Percentiles rank a stretch among this genome's conserved stretches.
phyloP scores from a whole-genome alignment of 225 moss, liverwort and hornwort genomes.

The Ulota crispa region DNA sequence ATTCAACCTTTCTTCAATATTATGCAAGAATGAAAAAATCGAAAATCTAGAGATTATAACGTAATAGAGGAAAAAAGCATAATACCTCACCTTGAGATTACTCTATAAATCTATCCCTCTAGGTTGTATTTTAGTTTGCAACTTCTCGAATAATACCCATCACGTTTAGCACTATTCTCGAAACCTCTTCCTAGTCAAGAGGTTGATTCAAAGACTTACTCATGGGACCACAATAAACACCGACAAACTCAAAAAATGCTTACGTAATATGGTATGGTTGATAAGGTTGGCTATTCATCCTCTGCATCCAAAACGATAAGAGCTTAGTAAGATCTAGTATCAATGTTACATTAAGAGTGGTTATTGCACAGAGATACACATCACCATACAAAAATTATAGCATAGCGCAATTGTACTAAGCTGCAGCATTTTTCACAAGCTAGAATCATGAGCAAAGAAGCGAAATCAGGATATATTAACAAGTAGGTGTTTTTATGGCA shows the following conservation, averaged over 20 bases:
- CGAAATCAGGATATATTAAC: neutral
- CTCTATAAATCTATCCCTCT: neutral
- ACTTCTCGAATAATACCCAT: neutral
- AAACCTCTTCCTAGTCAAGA: neutral
- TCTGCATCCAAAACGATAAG: constrained; percentile 42
- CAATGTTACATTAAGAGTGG: neutral
- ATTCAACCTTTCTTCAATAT: neutral
- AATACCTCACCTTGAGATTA: neutral
- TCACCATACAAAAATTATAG: neutral
- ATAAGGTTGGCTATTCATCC: constrained; percentile 35
- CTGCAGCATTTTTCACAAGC: neutral
- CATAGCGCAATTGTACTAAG: neutral
- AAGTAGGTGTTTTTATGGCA: neutral
- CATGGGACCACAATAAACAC: neutral
- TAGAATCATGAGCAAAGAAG: neutral
- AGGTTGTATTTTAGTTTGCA: neutral
- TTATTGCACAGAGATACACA: neutral
- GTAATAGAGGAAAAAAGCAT: neutral
- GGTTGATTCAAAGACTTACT: neutral
- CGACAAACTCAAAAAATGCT: constrained; percentile 24
- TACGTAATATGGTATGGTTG: constrained; percentile 56
- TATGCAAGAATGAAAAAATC: neutral
- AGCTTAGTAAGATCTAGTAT: constrained; percentile 9
- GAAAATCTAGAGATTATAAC: neutral
- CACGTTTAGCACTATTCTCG: neutral